Percentiles rank a stretch among this genome's conserved stretches.
These are phyloP conservation scores for Hypoxylon sp. DNA, from an alignment of 2,329 filamentous ascomycete genomes.

Conservation along the genomic window DNA sequence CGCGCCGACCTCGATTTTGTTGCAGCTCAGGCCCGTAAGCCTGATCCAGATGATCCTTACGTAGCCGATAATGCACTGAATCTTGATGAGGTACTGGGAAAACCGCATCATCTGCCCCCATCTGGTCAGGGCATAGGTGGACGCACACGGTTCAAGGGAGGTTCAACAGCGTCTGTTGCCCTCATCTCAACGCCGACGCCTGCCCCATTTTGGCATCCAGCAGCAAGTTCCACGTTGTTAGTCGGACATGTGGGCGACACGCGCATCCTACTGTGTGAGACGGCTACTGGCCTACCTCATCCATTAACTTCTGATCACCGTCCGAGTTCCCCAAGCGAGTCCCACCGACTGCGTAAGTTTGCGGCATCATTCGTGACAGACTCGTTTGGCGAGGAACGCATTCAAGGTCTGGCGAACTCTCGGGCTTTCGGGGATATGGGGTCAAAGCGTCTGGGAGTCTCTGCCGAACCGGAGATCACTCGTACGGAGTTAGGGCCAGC, in stretches of 20 bases:
- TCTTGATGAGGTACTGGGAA: slow-evolving; percentile 84
- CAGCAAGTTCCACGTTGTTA: slow-evolving; percentile 84
- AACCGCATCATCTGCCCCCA: slow-evolving; percentile 66
- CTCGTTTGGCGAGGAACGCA: slow-evolving; percentile 96
- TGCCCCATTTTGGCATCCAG: slow-evolving; percentile 95
- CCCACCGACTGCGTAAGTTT: slow-evolving; percentile 85
- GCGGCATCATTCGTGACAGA: slow-evolving; percentile 90
- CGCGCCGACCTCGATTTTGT: slow-evolving; percentile 96
- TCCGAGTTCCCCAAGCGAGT: slow-evolving; percentile 87
- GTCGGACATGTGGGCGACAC: slow-evolving; percentile 96
- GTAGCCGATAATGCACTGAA: slow-evolving; percentile 84
- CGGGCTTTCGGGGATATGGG: slow-evolving; percentile 94
- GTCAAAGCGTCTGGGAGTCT: slow-evolving; percentile 92
- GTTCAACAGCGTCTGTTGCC: slow-evolving; percentile 90
- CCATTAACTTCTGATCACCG: slow-evolving; percentile 94
- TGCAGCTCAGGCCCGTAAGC: slow-evolving; percentile 86
- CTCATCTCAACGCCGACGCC: slow-evolving; percentile 94
- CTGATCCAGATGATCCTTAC: slow-evolving; percentile 78
- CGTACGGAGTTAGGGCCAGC: slow-evolving; percentile 84
- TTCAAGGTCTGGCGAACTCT: slow-evolving; percentile 92
- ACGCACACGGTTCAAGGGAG: slow-evolving; percentile 86
- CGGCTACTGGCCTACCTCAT: slow-evolving; percentile 82
- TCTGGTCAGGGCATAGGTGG: slow-evolving; percentile 78
- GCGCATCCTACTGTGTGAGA: slow-evolving; percentile 89
- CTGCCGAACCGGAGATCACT: slow-evolving; percentile 90